Evolutionary conservation across 2,329 filamentous ascomycete genomes (phyloP).

Genomic region (Gyromitra esculenta): DNA sequence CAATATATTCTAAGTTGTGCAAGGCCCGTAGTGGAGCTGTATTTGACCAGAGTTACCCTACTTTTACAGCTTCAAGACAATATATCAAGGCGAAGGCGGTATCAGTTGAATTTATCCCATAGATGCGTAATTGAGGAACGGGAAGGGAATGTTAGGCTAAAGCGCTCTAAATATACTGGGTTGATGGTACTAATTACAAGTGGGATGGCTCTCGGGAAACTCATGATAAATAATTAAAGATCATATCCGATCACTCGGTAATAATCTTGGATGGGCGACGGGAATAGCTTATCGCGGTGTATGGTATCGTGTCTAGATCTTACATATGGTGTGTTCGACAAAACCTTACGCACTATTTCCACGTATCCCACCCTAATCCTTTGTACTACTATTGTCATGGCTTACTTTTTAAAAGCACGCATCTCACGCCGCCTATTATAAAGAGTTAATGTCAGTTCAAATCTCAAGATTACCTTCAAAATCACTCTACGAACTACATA

Average conservation of each 20-base stretch:
- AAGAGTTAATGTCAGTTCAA: conserved; percentile 14
- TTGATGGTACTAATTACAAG: not conserved
- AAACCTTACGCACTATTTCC: not conserved
- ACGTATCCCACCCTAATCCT: not conserved
- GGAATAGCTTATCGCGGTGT: not conserved
- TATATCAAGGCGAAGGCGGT: not conserved
- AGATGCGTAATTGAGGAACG: not conserved
- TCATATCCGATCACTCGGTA: conserved; percentile 28
- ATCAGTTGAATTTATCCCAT: not conserved
- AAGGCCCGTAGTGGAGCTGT: not conserved
- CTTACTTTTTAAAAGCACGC: conserved; percentile 50
- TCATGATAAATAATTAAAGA: not conserved
- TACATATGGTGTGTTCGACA: not conserved
- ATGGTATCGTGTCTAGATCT: not conserved
- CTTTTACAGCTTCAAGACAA: conserved; percentile 9
- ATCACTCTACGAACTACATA: conserved; percentile 61
- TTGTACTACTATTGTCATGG: not conserved
- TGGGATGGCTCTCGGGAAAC: not conserved
- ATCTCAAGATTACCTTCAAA: not conserved
- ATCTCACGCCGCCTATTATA: conserved; percentile 47
- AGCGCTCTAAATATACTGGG: not conserved
- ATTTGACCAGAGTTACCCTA: conserved; percentile 40
- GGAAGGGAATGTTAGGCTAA: not conserved
- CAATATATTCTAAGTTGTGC: conserved; percentile 32
- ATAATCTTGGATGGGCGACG: too few relatives aligned